Evolutionary conservation across 2,329 filamentous ascomycete genomes (phyloP).

Genomic region (Aquanectria penicillioides): DNA sequence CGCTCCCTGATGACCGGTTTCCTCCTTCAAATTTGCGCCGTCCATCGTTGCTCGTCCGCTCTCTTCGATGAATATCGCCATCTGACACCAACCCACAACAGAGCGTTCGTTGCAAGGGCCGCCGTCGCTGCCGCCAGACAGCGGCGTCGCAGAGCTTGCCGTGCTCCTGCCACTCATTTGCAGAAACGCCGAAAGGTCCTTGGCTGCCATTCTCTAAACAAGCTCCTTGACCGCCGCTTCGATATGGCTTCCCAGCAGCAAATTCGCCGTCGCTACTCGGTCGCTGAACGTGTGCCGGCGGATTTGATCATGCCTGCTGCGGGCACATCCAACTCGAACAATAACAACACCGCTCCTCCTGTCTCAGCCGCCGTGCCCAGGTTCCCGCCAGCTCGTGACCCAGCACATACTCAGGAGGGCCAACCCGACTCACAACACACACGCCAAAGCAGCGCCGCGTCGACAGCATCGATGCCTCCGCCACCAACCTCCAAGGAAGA

Average conservation of each 20-base stretch:
- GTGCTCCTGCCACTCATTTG: slow-evolving; percentile 51
- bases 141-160: slow-evolving; percentile 50
- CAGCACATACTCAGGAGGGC: slow-evolving; percentile 22
- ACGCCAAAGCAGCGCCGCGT: slow-evolving; percentile 30
- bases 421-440: slow-evolving; percentile 25
- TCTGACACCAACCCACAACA: slow-evolving; percentile 51
- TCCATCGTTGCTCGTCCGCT: slow-evolving; percentile 56
- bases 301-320: slow-evolving; percentile 39
- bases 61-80: slow-evolving; percentile 57
- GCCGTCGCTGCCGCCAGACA: slow-evolving; percentile 51
- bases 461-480: slow-evolving; percentile 45
- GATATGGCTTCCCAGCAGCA: slow-evolving; percentile 50
- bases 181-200: slow-evolving; percentile 47
- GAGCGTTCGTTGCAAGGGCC: slow-evolving; percentile 56
- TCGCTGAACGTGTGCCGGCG: slow-evolving; percentile 48
- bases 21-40: slow-evolving; percentile 58
- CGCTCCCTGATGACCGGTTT: slow-evolving; percentile 58
- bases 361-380: slow-evolving; percentile 22
- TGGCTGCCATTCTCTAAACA: slow-evolving; percentile 46
- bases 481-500: slow-evolving; percentile 53
- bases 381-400: slow-evolving; percentile 27
- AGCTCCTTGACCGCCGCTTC: slow-evolving; percentile 34
- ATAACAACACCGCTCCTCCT: slow-evolving; percentile 22
- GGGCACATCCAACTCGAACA: slow-evolving; percentile 33
- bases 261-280: slow-evolving; percentile 53